Conservation (phyloP, 2,329 filamentous ascomycete species). For the Xylaria sp. region DNA sequence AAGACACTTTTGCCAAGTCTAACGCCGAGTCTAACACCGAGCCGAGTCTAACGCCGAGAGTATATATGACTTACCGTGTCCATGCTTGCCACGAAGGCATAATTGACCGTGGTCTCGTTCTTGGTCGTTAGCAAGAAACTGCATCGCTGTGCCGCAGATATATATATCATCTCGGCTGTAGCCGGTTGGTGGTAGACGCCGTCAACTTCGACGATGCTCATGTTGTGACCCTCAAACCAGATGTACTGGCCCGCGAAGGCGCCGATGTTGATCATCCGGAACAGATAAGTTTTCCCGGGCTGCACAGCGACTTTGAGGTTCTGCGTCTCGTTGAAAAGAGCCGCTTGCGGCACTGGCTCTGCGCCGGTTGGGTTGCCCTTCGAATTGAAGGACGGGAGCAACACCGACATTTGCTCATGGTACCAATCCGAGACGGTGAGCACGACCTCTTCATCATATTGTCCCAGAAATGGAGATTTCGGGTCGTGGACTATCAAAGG, state of each 20-base stretch:
- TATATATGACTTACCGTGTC: conserved; percentile 63
- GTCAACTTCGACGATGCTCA: conserved; percentile 78
- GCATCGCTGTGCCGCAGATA: conserved; percentile 74
- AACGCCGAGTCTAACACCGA: neutral
- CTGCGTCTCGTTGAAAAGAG: conserved; percentile 76
- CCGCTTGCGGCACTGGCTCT: conserved; percentile 74
- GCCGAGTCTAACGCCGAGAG: neutral
- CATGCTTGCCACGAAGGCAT: conserved; percentile 75
- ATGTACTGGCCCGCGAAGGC: conserved; percentile 75
- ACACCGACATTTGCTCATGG: conserved; percentile 64
- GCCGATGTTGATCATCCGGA: conserved; percentile 77
- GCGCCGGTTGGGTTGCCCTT: conserved; percentile 66
- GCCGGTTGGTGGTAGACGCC: conserved; percentile 73
- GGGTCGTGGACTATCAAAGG: conserved; percentile 73
- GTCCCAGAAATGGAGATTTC: conserved; percentile 63
- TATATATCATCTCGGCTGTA: conserved; percentile 71
- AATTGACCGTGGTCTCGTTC: conserved; percentile 70
- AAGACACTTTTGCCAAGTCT: neutral
- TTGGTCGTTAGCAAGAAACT: conserved; percentile 72
- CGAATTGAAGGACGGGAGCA: conserved; percentile 61
- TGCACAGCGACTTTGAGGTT: conserved; percentile 68
- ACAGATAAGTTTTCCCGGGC: conserved; percentile 76
- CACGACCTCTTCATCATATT: conserved; percentile 71
- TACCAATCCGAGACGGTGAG: conserved; percentile 78
- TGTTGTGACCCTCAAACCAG: conserved; percentile 73